phyloP scores from a whole-genome alignment of 2,329 filamentous ascomycete species.

The Beauveria bassiana region DNA sequence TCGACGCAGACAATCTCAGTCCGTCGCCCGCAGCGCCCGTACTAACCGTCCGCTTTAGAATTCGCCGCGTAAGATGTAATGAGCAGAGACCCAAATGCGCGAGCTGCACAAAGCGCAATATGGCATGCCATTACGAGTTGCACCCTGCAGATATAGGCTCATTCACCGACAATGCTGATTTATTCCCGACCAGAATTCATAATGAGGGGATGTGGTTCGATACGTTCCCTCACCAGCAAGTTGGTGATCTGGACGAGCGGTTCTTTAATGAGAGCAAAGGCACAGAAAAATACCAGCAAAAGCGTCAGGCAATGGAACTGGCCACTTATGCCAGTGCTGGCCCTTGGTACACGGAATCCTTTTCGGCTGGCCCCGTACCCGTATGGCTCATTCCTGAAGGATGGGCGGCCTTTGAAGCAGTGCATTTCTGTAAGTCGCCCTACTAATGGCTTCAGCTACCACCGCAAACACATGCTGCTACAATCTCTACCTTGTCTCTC shows the following conservation, averaged over 20 bases:
- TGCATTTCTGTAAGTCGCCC: not conserved
- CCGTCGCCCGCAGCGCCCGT: not conserved
- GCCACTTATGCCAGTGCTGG: not conserved
- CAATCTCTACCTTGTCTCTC: not conserved
- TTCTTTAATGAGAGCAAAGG: not conserved
- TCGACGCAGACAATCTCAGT: not conserved
- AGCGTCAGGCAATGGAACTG: not conserved
- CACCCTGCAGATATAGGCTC: not conserved
- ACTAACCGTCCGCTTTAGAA: not conserved
- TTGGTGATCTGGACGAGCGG: not conserved
- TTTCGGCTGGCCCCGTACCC: not conserved
- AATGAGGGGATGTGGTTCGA: not conserved
- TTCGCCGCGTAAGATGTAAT: not conserved
- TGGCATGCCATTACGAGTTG: not conserved
- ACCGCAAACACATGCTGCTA: too few species aligned
- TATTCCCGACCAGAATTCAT: too few species aligned
- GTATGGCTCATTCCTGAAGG: not conserved
- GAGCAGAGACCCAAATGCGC: not conserved
- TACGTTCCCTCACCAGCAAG: not conserved
- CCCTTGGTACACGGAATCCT: not conserved
- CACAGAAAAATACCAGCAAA: not conserved
- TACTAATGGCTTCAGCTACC: not conserved
- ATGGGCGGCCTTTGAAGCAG: not conserved
- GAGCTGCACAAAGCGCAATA: not conserved
- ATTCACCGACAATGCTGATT: not conserved